Conservation (phyloP, 352 stramenopile genomes). For the Lagenidium sp. region DNA sequence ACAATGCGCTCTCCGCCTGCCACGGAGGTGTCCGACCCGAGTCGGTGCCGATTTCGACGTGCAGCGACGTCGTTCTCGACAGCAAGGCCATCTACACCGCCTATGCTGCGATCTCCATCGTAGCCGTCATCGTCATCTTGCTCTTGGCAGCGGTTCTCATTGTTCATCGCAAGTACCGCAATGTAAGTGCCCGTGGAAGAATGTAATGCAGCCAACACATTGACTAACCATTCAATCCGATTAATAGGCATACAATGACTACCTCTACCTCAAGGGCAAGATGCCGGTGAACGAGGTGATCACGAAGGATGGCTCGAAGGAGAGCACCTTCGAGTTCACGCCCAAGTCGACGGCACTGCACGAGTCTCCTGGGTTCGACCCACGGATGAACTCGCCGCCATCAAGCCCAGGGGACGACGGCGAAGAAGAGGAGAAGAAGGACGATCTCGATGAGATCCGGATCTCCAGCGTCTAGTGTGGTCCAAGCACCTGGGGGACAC, state of each 20-base stretch:
- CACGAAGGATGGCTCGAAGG: conserved; percentile 48
- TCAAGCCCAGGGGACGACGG: conserved; percentile 11
- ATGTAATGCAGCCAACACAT: not conserved
- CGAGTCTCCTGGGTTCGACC: conserved; percentile 16
- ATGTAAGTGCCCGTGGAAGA: conserved; percentile 11
- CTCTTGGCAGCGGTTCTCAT: conserved; percentile 59
- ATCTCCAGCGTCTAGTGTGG: conserved; percentile 5
- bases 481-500: no score
- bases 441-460: conserved; percentile 13
- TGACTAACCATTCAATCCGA: not conserved
- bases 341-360: conserved; percentile 42
- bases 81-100: conserved; percentile 62
- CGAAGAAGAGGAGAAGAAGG: conserved; percentile 13
- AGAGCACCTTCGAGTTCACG: conserved; percentile 75
- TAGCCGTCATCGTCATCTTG: conserved; percentile 54
- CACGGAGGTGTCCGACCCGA: conserved; percentile 38
- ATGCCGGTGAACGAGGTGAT: conserved; percentile 43
- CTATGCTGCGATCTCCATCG: conserved; percentile 52
- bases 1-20: conserved; percentile 40
- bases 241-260: conserved; percentile 58
- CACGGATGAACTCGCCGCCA: not conserved
- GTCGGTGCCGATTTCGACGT: conserved; percentile 44
- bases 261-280: conserved; percentile 76
- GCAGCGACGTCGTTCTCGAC: conserved; percentile 61
- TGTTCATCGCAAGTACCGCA: conserved; percentile 72